These are phyloP conservation scores for Leptographium radiaticola DNA, from an alignment of 2,329 filamentous ascomycete genomes.

Conservation along the genomic window DNA sequence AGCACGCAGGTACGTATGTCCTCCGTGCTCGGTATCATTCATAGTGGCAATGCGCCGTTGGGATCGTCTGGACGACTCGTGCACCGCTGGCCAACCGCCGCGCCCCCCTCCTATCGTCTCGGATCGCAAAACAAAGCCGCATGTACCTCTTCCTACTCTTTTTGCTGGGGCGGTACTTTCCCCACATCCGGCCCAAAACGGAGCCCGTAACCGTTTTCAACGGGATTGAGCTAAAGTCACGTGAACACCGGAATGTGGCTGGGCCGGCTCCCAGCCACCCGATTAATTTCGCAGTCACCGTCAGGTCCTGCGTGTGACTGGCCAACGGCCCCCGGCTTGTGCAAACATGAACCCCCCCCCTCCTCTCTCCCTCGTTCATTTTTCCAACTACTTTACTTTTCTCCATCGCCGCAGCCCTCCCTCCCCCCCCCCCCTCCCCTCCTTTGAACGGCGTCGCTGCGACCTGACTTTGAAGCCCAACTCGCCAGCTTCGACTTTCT, in stretches of 20 bases:
- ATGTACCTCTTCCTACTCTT: too few relatives aligned
- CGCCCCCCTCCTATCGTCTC: too few relatives aligned
- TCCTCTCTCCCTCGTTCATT: neutral
- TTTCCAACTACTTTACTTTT: neutral
- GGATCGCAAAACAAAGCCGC: too few relatives aligned
- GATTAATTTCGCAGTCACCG: slow-evolving; percentile 11
- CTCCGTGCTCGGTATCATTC: too few relatives aligned
- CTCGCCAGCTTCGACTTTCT: neutral
- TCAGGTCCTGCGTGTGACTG: neutral
- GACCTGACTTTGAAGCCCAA: neutral
- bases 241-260: neutral
- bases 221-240: too few relatives aligned
- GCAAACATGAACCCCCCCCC: neutral
- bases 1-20: too few relatives aligned
- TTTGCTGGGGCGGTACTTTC: too few relatives aligned
- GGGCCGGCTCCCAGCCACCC: slow-evolving; percentile 12
- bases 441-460: neutral
- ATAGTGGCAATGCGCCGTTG: too few relatives aligned
- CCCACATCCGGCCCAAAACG: too few relatives aligned
- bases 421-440: neutral
- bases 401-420: neutral
- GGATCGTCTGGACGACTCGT: too few relatives aligned
- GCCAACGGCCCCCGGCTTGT: neutral
- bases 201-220: too few relatives aligned
- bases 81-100: too few relatives aligned